Evolutionary conservation across 371 early-diverging fungal genomes (phyloP), one percentile per base, ranked within the genome.

Genomic region (Mucor irregularis): DNA sequence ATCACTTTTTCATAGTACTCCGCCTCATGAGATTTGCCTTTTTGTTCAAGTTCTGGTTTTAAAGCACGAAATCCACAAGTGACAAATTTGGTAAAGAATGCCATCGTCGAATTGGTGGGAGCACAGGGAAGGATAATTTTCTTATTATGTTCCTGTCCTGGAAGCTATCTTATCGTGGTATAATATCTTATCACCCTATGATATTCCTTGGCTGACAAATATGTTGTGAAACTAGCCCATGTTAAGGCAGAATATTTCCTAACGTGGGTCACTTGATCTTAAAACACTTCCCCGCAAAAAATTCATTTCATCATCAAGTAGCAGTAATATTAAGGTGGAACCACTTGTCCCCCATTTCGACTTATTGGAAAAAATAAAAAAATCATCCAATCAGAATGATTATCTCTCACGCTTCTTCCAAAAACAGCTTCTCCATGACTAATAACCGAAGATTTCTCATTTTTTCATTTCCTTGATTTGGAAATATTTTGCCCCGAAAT

Each of bases 171-270:
- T 45, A 45, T 58, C 51, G n/a, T n/a, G n/a, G n/a, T n/a, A n/a
- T n/a, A n/a, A n/a, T n/a, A 25, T 28, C 24, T 4, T 46, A 21
- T 47, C 46, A 37, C 21, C 63, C 63, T 56, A 52, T 62, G 17
- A 48, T 34, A 62, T 62, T 34, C 19, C 13, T 16, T 43, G 44
- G 63, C 63, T 62, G 57, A 62, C 63, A 62, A 62, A 62, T 62
- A 44, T 26, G 28, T 29, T 21, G 63, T 62, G 19, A 53, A 19
- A 62, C 63, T 56, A 57, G 45, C 16, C 34, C 51, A 22, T 47
- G 19, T 30, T 59, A 37, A 53, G 45, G 28, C 19, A 35, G 29
- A 2, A 11, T 28, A 29, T 31, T 25, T 11, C 25, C 4, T 30
- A 25, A 6, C 25, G 29, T 16, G 26, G 49, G 26, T 51, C 51